phyloP scores from a whole-genome alignment of 208 protist species.

The Wallacemonas sp. region DNA sequence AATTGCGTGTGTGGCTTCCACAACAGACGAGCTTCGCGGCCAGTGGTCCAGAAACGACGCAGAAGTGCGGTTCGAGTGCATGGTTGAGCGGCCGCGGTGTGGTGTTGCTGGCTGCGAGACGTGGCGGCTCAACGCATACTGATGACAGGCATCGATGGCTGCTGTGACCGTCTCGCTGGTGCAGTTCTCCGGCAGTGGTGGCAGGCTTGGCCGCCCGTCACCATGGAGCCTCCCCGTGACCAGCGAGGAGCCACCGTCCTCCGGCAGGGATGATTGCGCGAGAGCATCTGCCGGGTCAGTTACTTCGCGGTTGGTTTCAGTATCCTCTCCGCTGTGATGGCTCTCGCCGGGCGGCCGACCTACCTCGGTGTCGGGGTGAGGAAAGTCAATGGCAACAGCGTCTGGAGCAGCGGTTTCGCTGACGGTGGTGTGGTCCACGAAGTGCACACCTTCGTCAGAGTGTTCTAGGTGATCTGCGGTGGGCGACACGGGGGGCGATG shows the following conservation, averaged over 20 bases:
- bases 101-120: background rate
- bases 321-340: too few relatives aligned
- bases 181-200: conserved; percentile 5
- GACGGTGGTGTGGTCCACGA: background rate
- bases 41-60: background rate
- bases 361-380: too few relatives aligned
- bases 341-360: too few relatives aligned
- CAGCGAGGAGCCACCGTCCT: background rate
- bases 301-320: too few relatives aligned
- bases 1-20: too few relatives aligned
- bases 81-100: background rate
- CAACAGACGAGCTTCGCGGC: background rate
- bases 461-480: too few relatives aligned
- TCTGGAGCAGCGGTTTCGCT: background rate
- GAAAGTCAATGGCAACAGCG: too few relatives aligned
- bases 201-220: background rate
- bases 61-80: conserved; percentile 3
- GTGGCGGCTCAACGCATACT: conserved; percentile 5
- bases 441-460: conserved; percentile 1
- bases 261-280: background rate
- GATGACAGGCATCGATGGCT: conserved; percentile 4
- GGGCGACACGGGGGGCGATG: background rate
- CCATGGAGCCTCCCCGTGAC: background rate
- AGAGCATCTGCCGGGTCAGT: too few relatives aligned
- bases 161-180: background rate